Evolutionary conservation across 495 filamentous ascomycete genomes (phyloP).

Genomic region (Cetradonia linearis): DNA sequence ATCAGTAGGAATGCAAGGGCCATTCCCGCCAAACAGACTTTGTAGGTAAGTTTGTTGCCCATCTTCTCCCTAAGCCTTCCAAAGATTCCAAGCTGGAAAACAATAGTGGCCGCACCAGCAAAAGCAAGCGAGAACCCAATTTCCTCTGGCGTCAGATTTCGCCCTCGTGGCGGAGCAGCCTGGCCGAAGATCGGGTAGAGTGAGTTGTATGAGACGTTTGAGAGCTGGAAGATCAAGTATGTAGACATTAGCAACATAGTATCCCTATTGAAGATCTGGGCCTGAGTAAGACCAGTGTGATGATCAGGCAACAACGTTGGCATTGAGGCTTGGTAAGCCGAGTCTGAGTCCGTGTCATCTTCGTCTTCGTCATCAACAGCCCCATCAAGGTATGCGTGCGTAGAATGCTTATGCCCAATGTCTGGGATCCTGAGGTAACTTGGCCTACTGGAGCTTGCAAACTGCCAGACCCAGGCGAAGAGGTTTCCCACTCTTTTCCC

Average conservation of each 20-base stretch:
- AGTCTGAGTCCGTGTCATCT: constrained; percentile 26
- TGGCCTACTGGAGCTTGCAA: constrained; percentile 49
- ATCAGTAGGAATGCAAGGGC: constrained; percentile 73
- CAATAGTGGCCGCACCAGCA: constrained; percentile 69
- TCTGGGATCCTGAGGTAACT: constrained; percentile 42
- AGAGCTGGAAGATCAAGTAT: constrained; percentile 79
- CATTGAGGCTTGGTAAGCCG: constrained; percentile 27
- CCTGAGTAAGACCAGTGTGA: constrained; percentile 34
- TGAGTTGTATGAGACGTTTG: constrained; percentile 82
- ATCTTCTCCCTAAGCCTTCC: constrained; percentile 66
- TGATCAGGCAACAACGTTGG: constrained; percentile 34
- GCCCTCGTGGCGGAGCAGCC: constrained; percentile 60
- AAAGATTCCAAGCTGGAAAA: constrained; percentile 82
- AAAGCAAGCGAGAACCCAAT: constrained; percentile 83
- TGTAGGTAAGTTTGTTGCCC: constrained; percentile 78
- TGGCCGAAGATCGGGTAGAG: constrained; percentile 87
- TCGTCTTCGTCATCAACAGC: constrained; percentile 30
- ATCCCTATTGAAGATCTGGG: constrained; percentile 60
- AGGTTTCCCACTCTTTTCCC: constrained; percentile 47
- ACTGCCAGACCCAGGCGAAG: constrained; percentile 67
- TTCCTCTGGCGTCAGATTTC: constrained; percentile 61
- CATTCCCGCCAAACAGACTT: constrained; percentile 69
- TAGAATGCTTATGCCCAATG: constrained; percentile 1
- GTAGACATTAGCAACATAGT: constrained; percentile 71
- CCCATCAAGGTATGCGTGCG: constrained; percentile 27